Percentiles rank a stretch among this genome's conserved stretches.
These are phyloP conservation scores for slime mould (Dictyostelium discoideum) DNA, from an alignment of 78 protist species.

Conservation along the genomic window dicty_2.7 NC_007091.3:3472501-3473000, in stretches of 20 bases:
- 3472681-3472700: slow-evolving; percentile 82
- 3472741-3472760: slow-evolving; percentile 76
- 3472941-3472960: background rate
- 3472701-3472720: slow-evolving; percentile 53
- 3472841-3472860: slow-evolving; percentile 70
- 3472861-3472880: slow-evolving; percentile 8
- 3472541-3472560: slow-evolving; percentile 85
- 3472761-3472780: slow-evolving; percentile 73
- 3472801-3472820: slow-evolving; percentile 80
- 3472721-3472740: slow-evolving; percentile 63
- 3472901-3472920: slow-evolving; percentile 27
- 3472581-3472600: slow-evolving; percentile 83
- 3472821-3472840: slow-evolving; percentile 79
- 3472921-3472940: background rate
- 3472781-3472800: slow-evolving; percentile 66
- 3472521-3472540: slow-evolving; percentile 87
- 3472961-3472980: background rate
- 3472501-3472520: slow-evolving; percentile 23
- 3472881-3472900: slow-evolving; percentile 7
- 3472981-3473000: background rate
- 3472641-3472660: slow-evolving; percentile 77
- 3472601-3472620: slow-evolving; percentile 77
- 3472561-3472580: slow-evolving; percentile 70
- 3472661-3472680: slow-evolving; percentile 90
- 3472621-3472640: slow-evolving; percentile 47